phyloP scores from a whole-genome alignment of 306 rosid genomes.

The Begonia peltatifolia region DNA sequence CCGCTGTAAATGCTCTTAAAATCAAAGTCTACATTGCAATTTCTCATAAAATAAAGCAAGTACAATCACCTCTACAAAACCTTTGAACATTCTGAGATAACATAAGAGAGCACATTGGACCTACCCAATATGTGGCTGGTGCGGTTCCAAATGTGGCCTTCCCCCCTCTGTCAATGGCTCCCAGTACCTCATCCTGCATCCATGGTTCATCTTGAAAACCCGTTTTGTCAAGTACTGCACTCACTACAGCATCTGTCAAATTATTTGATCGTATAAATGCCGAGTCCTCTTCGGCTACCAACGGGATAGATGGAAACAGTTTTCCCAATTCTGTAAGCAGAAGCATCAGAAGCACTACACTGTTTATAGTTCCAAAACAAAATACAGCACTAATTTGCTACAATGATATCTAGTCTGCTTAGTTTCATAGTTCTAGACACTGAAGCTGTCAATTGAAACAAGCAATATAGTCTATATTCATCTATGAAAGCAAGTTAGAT shows the following conservation, averaged over 20 bases:
- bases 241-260: conserved; percentile 40
- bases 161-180: conserved; percentile 86
- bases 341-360: neutral
- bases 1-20: no score
- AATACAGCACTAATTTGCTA: no score
- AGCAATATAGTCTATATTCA: no score
- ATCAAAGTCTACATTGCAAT: no score
- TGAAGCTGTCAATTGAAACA: no score
- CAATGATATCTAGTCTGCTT: no score
- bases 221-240: conserved; percentile 30
- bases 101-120: conserved; percentile 7
- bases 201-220: conserved; percentile 21
- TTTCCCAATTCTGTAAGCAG: conserved; percentile 51
- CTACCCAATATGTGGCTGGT: conserved; percentile 90
- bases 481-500: no score
- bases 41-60: no score
- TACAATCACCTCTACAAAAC: no score
- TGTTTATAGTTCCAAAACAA: no score
- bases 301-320: conserved; percentile 70
- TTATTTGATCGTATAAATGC: conserved; percentile 48
- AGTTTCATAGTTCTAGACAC: no score
- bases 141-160: conserved; percentile 51
- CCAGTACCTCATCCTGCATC: conserved; percentile 48
- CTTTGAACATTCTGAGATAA: no score
- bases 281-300: conserved; percentile 97